phyloP scores from a whole-genome alignment of 208 protist genomes.

The Trypanosoma caninum region DNA sequence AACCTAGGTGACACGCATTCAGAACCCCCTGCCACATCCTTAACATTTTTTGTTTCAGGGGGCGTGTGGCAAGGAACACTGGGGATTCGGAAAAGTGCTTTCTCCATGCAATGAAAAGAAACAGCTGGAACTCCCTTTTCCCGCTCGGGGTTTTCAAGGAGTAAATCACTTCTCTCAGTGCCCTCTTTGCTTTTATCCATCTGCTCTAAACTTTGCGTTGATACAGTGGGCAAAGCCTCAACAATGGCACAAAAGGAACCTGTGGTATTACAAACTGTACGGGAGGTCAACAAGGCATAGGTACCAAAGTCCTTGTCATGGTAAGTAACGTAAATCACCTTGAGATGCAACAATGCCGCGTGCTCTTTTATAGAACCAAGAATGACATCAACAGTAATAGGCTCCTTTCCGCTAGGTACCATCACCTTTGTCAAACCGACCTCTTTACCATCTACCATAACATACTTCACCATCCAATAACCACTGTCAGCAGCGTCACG shows the following conservation, averaged over 20 bases:
- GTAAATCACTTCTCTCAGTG: no score
- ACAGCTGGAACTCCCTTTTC: no score
- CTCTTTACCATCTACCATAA: background rate
- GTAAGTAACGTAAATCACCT: slow-evolving; percentile 14
- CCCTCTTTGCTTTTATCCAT: background rate
- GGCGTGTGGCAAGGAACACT: no score
- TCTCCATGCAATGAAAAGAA: no score
- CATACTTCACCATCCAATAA: slow-evolving; percentile 21
- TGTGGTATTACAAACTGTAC: background rate
- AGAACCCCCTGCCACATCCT: no score
- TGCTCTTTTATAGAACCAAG: slow-evolving; percentile 10
- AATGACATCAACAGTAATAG: slow-evolving; percentile 6
- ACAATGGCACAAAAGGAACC: slow-evolving; percentile 16
- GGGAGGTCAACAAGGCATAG: slow-evolving; percentile 16
- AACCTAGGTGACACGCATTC: no score
- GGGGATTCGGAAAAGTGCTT: no score
- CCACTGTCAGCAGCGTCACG: background rate
- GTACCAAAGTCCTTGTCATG: slow-evolving; percentile 23
- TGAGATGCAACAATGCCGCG: slow-evolving; percentile 1
- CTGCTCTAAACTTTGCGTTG: background rate
- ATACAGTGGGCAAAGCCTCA: background rate
- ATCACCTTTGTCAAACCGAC: slow-evolving; percentile 1
- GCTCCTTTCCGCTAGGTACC: background rate
- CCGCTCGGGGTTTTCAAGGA: no score
- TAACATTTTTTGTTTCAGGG: no score